Conservation (phyloP, 768 basidiomycete genomes). For the Mycena polygramma region DNA sequence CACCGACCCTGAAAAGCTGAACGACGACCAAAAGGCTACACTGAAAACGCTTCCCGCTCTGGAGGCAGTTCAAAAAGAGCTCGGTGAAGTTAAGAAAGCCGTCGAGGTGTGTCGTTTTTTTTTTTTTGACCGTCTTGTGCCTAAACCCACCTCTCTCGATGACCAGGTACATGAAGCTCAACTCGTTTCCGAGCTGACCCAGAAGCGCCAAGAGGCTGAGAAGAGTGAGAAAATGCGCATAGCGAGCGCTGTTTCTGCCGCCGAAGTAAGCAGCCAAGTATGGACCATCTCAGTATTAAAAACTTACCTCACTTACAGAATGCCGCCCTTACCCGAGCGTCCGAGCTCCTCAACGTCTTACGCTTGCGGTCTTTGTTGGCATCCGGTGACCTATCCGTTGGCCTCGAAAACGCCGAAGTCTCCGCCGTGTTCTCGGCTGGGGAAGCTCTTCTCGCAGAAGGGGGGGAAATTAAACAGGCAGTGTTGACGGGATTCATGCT, state of each 20-base stretch:
- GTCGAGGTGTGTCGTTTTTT: constrained; percentile 73
- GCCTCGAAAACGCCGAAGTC: constrained; percentile 65
- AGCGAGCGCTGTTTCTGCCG: constrained; percentile 65
- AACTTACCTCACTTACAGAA: constrained; percentile 51
- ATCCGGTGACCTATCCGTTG: constrained; percentile 56
- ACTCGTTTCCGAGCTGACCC: constrained; percentile 65
- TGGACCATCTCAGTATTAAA: neutral
- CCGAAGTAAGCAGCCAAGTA: constrained; percentile 62
- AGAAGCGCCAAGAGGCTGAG: constrained; percentile 69
- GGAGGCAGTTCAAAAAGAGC: constrained; percentile 84
- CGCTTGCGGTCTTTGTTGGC: constrained; percentile 68
- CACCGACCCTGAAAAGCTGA: constrained; percentile 78
- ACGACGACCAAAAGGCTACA: constrained; percentile 87
- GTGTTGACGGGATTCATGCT: constrained; percentile 69
- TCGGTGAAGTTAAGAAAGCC: constrained; percentile 86
- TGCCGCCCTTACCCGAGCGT: constrained; percentile 56
- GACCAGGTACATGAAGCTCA: constrained; percentile 75
- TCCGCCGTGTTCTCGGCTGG: constrained; percentile 65
- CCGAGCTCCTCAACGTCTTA: constrained; percentile 69
- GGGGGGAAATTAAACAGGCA: constrained; percentile 62
- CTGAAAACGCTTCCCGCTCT: constrained; percentile 80
- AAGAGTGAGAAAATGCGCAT: constrained; percentile 68
- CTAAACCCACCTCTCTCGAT: constrained; percentile 9
- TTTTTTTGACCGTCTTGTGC: neutral
- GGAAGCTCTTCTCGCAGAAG: constrained; percentile 69